Conservation (phyloP, 1,139 yeast species). For the Debaryomycetaceae sp. region DNA sequence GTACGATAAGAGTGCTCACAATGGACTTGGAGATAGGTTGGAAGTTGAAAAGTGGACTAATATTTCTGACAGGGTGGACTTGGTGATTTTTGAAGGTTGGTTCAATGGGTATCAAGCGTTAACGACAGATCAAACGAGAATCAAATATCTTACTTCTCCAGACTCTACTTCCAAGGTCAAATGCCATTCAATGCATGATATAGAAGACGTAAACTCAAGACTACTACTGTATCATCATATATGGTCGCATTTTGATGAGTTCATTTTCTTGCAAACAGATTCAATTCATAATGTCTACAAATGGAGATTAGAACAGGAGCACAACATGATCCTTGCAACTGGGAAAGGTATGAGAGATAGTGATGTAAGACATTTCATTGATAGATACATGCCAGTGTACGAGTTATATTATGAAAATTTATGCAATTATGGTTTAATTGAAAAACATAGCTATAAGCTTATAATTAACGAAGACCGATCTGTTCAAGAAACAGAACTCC, state of each 20-base stretch:
- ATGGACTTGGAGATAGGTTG: slow-evolving; percentile 78
- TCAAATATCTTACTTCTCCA: slow-evolving; percentile 19
- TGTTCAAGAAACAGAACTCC: not conserved
- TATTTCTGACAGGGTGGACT: slow-evolving; percentile 45
- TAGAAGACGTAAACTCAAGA: slow-evolving; percentile 46
- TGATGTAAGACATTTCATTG: slow-evolving; percentile 64
- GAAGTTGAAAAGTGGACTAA: slow-evolving; percentile 34
- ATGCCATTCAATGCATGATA: slow-evolving; percentile 22
- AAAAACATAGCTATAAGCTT: slow-evolving; percentile 20
- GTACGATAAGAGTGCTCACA: slow-evolving; percentile 73
- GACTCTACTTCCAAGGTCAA: slow-evolving; percentile 18
- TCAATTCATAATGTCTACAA: slow-evolving; percentile 59
- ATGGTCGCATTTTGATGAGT: slow-evolving; percentile 59
- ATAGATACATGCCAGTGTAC: slow-evolving; percentile 86
- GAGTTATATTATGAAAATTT: slow-evolving; percentile 59
- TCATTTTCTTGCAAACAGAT: slow-evolving; percentile 58
- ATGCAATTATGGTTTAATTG: slow-evolving; percentile 19
- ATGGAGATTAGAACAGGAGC: slow-evolving; percentile 90
- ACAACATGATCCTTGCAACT: slow-evolving; percentile 43
- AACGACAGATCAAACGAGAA: slow-evolving; percentile 16
- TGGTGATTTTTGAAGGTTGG: slow-evolving; percentile 91
- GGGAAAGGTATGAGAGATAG: slow-evolving; percentile 82
- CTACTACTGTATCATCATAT: slow-evolving; percentile 49
- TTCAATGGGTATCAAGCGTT: slow-evolving; percentile 71
- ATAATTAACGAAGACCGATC: slow-evolving; percentile 23